phyloP scores from a whole-genome alignment of 2,329 filamentous ascomycete species.

The Ceratocystis eucalypticola region DNA sequence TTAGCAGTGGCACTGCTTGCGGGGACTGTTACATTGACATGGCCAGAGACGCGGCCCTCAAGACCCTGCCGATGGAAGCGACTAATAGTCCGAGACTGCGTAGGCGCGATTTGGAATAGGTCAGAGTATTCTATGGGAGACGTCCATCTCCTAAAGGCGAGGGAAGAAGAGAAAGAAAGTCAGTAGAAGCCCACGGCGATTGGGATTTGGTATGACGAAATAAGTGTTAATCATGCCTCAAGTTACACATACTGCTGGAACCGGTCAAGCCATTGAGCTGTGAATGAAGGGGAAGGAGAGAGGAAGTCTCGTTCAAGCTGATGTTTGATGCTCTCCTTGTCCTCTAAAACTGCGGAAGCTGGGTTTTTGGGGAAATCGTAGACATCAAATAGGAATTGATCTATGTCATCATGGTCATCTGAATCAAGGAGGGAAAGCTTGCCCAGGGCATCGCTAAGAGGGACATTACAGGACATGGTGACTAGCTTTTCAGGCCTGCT shows the following conservation, averaged over 20 bases:
- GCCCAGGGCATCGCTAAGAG: neutral
- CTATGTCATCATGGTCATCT: conserved; percentile 13
- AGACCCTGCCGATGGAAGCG: conserved; percentile 83
- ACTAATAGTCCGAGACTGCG: conserved; percentile 87
- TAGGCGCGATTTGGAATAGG: conserved; percentile 74
- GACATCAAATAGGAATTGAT: conserved; percentile 13
- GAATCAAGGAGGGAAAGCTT: conserved; percentile 9
- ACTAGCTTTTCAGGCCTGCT: neutral
- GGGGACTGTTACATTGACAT: conserved; percentile 85
- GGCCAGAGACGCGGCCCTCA: conserved; percentile 83
- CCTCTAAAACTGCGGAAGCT: neutral
- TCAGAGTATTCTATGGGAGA: conserved; percentile 65
- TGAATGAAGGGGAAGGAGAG: conserved; percentile 66
- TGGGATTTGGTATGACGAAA: neutral
- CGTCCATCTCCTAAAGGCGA: conserved; percentile 50
- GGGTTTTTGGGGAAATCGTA: neutral
- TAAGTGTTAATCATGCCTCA: too few species aligned
- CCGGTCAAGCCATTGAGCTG: conserved; percentile 70
- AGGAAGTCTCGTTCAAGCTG: conserved; percentile 67
- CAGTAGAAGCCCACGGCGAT: neutral
- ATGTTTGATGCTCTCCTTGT: conserved; percentile 49
- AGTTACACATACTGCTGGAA: conserved; percentile 53
- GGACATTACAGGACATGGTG: neutral
- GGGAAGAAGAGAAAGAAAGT: neutral
- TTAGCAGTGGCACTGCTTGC: conserved; percentile 83